Percentiles rank a stretch among this genome's conserved stretches.
Evolutionary conservation across 768 basidiomycete species (phyloP).

Genomic region (Kwoniella heveanensis): DNA sequence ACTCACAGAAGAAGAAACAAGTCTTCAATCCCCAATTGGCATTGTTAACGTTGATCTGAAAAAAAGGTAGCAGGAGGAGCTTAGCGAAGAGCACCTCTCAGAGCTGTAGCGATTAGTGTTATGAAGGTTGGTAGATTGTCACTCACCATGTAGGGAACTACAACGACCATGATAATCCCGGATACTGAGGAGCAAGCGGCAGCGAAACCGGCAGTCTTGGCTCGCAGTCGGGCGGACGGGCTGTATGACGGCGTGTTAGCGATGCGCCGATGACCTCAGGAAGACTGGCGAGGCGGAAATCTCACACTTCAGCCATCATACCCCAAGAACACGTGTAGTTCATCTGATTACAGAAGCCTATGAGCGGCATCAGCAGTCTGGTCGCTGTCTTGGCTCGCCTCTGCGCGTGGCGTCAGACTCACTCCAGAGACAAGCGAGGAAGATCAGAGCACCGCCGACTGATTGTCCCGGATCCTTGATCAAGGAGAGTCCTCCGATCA

Average conservation of each 20-base stretch:
- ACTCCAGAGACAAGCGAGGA: constrained; percentile 21
- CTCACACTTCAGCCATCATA: constrained; percentile 6
- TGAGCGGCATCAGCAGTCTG: no score
- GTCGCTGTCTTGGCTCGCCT: no score
- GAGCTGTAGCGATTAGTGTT: no score
- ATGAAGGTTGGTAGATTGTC: no score
- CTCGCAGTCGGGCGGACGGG: constrained; percentile 33
- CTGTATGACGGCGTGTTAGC: no score
- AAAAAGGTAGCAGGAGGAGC: neutral
- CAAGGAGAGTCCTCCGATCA: constrained; percentile 14
- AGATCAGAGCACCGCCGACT: constrained; percentile 2
- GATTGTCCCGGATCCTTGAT: constrained; percentile 3
- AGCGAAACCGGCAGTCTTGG: constrained; percentile 44
- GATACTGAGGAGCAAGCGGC: constrained; percentile 37
- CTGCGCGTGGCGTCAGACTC: neutral
- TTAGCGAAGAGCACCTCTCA: constrained; percentile 8
- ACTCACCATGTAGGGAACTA: constrained; percentile 35
- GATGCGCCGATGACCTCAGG: no score
- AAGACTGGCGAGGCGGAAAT: no score
- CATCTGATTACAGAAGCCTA: neutral
- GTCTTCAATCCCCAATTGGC: constrained; percentile 38
- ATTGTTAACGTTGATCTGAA: constrained; percentile 31
- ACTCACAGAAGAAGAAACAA: constrained; percentile 38
- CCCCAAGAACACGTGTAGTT: constrained; percentile 1
- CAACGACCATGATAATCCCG: constrained; percentile 37